phyloP scores from a whole-genome alignment of 2,329 filamentous ascomycete species.

The Talaromyces pinophilus region DNA sequence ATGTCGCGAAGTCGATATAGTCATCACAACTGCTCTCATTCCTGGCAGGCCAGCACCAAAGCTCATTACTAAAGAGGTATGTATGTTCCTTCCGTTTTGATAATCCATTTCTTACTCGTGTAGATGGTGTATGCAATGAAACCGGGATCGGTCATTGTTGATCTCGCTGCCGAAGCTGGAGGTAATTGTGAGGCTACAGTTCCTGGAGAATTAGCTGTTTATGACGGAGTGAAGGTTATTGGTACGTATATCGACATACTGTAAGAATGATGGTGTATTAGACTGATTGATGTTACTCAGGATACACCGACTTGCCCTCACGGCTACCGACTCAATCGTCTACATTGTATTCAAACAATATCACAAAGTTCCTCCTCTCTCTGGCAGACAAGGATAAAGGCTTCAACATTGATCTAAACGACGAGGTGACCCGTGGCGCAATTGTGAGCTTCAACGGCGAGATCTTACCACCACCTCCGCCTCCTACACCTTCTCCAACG shows the following conservation, averaged over 20 bases:
- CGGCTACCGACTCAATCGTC: slow-evolving; percentile 85
- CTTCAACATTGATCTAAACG: slow-evolving; percentile 76
- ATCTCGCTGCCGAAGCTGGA: slow-evolving; percentile 82
- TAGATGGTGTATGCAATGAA: slow-evolving; percentile 82
- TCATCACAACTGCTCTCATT: slow-evolving; percentile 90
- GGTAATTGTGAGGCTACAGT: slow-evolving; percentile 84
- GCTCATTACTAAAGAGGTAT: slow-evolving; percentile 71
- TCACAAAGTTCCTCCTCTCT: slow-evolving; percentile 82
- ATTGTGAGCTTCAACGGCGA: slow-evolving; percentile 80
- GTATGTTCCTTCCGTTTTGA: neutral
- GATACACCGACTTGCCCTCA: slow-evolving; percentile 85
- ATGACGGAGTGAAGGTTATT: slow-evolving; percentile 81
- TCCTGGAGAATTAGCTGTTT: slow-evolving; percentile 67
- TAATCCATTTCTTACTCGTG: slow-evolving; percentile 17
- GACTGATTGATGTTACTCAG: slow-evolving; percentile 36
- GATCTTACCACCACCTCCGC: slow-evolving; percentile 72
- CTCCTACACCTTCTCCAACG: slow-evolving; percentile 61
- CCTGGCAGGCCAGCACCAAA: slow-evolving; percentile 81
- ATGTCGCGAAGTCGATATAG: slow-evolving; percentile 83
- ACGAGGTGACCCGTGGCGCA: slow-evolving; percentile 82
- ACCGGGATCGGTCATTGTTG: slow-evolving; percentile 83
- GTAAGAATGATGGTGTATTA: neutral
- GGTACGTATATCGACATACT: slow-evolving; percentile 52
- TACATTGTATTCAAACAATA: slow-evolving; percentile 90
- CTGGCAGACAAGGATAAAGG: slow-evolving; percentile 75